Conservation (phyloP, 352 stramenopile genomes). For the Phytophthora capsici region DNA sequence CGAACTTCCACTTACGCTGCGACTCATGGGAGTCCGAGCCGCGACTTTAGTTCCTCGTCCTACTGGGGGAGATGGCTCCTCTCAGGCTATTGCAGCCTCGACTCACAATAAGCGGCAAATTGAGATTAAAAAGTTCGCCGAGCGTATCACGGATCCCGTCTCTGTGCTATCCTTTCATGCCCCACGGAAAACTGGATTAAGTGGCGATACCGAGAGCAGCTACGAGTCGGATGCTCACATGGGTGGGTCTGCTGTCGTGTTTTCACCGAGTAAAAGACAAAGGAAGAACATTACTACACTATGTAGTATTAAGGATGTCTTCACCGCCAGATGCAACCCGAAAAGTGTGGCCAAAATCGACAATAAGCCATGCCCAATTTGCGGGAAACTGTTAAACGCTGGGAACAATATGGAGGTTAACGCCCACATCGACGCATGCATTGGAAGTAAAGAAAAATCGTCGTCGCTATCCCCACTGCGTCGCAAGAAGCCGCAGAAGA, state of each 20-base stretch:
- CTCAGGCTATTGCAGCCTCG: slow-evolving; percentile 2
- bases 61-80: slow-evolving; percentile 1
- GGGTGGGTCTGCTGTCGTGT: neutral
- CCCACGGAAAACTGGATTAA: slow-evolving; percentile 3
- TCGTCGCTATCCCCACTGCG: slow-evolving; percentile 15
- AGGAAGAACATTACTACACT: too few relatives aligned
- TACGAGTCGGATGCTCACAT: neutral
- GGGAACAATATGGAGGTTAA: slow-evolving; percentile 66
- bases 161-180: neutral
- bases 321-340: slow-evolving; percentile 3
- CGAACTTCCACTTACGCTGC: slow-evolving; percentile 71
- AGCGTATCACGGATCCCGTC: slow-evolving; percentile 18
- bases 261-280: slow-evolving; percentile 5
- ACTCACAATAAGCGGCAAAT: slow-evolving; percentile 49
- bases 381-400: slow-evolving; percentile 55
- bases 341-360: slow-evolving; percentile 20
- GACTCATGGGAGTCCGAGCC: slow-evolving; percentile 71
- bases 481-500: slow-evolving; percentile 23
- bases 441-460: slow-evolving; percentile 22
- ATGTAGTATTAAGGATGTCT: slow-evolving; percentile 1
- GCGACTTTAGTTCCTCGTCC: slow-evolving; percentile 48
- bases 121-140: slow-evolving; percentile 53
- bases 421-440: slow-evolving; percentile 66
- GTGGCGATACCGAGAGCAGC: neutral
- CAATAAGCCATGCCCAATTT: slow-evolving; percentile 54